Evolutionary conservation across 2,329 filamentous ascomycete genomes (phyloP), one percentile per base, ranked within the genome.

Genomic region (Coniochaeta sp.): DNA sequence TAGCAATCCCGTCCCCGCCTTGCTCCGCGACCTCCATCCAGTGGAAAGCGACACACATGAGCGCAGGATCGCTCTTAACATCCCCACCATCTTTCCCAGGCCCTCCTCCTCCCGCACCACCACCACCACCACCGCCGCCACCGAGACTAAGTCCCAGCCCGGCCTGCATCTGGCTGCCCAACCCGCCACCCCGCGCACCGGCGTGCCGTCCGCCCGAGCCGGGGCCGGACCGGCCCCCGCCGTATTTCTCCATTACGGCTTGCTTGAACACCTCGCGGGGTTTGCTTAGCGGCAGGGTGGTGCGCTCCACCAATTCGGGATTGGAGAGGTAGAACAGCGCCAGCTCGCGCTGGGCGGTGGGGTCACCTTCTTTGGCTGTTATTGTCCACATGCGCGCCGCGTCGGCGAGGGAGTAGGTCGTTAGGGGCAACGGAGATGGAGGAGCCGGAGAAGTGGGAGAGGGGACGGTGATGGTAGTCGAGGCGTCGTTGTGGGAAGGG

Each of bases 1-100:
- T 85, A 18, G 92, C 92, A 59, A 95, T 74, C 63, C 87, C 81
- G 65, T 97, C 92, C 1, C 91, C 91, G n/a, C 91, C 91, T 51
- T 81, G 79, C 60, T 89, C 87, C 32, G 89, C 91, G 58, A 89
- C 77, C 45, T 48, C 45, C 91, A 97, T 96, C 91, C 92, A 97
- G 73, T 97, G 92, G 69, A 95, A 85, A 9, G 92, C 92, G 52
- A 96, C 82, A 62, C 91, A 96, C 88, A 97, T 94, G 38, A 91
- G 83, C 51, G 86, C 86, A 2, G 89, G 89, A 65, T 96, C 90
- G 54, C 85, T 91, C 58, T 89, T 67, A 31, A 81, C 76, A 53
- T 81, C 71, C 16, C 71, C 72, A 49, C 58, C 57, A 20, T 63
- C 65, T 6, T 62, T 55, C 28, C 51, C 58, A 6, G 53, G 53